These are phyloP conservation scores for Thoreauomyces humboldtii DNA, from an alignment of 192 early-diverging fungal species.

Conservation along the genomic window DNA sequence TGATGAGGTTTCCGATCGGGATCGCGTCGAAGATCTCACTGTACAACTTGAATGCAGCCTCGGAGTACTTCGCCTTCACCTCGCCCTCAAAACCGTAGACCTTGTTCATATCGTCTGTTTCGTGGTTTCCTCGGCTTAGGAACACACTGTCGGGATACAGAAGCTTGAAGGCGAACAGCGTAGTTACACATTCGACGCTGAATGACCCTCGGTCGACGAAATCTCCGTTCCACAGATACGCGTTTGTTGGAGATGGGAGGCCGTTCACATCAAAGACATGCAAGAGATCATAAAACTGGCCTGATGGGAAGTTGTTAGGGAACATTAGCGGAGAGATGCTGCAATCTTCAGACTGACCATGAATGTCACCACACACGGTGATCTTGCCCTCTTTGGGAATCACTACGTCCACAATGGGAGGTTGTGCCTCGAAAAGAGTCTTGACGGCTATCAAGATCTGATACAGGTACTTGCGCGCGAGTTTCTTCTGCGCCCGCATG, in stretches of 20 bases:
- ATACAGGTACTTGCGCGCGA: slow-evolving; percentile 87
- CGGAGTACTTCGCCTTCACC: slow-evolving; percentile 89
- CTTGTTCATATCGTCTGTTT: slow-evolving; percentile 98
- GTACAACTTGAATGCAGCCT: slow-evolving; percentile 90
- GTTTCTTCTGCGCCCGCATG: slow-evolving; percentile 85
- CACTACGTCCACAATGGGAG: slow-evolving; percentile 80
- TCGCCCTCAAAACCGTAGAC: slow-evolving; percentile 98
- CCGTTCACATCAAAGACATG: slow-evolving; percentile 96
- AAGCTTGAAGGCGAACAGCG: slow-evolving; percentile 87
- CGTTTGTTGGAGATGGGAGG: slow-evolving; percentile 71
- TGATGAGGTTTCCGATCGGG: slow-evolving; percentile 88
- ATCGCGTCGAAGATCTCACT: slow-evolving; percentile 93
- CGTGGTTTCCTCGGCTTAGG: slow-evolving; percentile 96
- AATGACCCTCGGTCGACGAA: slow-evolving; percentile 99
- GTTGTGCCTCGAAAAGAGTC: slow-evolving; percentile 68
- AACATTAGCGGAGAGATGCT: no score
- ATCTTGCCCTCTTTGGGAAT: slow-evolving; percentile 73
- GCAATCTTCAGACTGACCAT: no score
- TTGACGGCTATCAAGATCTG: slow-evolving; percentile 78
- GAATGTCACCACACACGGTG: slow-evolving; percentile 97
- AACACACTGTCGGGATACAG: slow-evolving; percentile 83
- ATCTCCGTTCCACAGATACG: slow-evolving; percentile 89
- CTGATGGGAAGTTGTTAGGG: background rate
- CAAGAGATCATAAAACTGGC: slow-evolving; percentile 94
- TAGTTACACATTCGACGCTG: slow-evolving; percentile 92